phyloP scores from a whole-genome alignment of 1,139 yeast genomes.

The Kurtzmaniella quercitrusa region DNA sequence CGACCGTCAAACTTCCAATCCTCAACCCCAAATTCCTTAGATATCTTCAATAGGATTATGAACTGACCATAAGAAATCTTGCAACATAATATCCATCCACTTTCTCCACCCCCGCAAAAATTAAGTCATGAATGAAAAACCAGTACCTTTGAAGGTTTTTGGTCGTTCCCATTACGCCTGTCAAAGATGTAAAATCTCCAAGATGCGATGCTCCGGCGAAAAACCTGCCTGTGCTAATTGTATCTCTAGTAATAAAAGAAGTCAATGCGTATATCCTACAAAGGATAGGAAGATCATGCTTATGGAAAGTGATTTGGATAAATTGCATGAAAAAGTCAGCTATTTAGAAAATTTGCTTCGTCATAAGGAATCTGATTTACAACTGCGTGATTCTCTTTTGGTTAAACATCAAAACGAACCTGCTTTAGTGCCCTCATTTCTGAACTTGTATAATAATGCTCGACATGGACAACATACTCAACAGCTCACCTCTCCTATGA shows the following conservation, averaged over 20 bases:
- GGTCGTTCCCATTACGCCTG: constrained; percentile 42
- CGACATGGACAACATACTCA: not conserved
- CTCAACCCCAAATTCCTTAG: too few relatives aligned
- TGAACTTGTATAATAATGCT: not conserved
- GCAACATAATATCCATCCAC: not conserved
- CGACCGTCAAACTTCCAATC: too few relatives aligned
- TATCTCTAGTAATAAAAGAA: constrained; percentile 27
- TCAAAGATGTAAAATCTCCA: constrained; percentile 34
- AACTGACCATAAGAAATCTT: not conserved
- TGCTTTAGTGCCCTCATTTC: not conserved
- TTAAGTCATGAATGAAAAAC: constrained; percentile 17
- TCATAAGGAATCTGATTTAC: constrained; percentile 3
- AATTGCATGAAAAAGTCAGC: constrained; percentile 37
- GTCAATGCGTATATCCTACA: constrained; percentile 43
- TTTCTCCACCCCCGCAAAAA: not conserved
- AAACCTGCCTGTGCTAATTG: constrained; percentile 39
- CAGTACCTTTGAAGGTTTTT: constrained; percentile 37
- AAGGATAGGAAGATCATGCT: constrained; percentile 49
- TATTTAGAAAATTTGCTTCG: constrained; percentile 22
- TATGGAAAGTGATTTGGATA: constrained; percentile 46
- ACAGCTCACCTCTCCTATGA: not conserved
- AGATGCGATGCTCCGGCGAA: constrained; percentile 43
- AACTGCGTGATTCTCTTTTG: not conserved
- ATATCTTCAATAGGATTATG: too few relatives aligned
- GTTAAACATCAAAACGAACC: not conserved